Base-by-base conservation (phyloP, 306 rosid genomes). In the apple (Malus domestica) region DNA sequence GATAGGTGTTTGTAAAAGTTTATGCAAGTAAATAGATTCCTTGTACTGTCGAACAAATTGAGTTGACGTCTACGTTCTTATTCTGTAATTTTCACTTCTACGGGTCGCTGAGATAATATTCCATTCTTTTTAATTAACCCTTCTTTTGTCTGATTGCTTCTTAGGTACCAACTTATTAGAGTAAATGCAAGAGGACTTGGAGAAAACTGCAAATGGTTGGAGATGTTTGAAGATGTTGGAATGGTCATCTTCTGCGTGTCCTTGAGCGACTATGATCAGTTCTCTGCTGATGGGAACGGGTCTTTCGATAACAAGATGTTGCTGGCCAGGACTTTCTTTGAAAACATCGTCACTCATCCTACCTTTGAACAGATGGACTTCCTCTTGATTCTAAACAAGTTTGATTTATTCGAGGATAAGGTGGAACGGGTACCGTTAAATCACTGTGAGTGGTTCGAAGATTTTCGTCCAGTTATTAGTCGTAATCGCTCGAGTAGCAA, bases 171-270 rank as follows among this genome's bases (percentile, higher is more conserved):
- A 75, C 88, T 88, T 44, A 82, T 88, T 78, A 62, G 88, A 73
- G 87, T 85, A 35, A 85, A 82, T 38, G 86, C 85, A 15, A 81
- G 76, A 80, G 89, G 90, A 70, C 80, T 88, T 30, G 99, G 96
- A 69, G 99, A 96, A 87, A 92, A 92, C 86, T 96, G 93, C 86
- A 96, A 96, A 87, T 96, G 99, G 99, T 86, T 96, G 57, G 98
- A 92, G 87, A 96, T 96, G 99, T 92, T 96, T 82, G 99, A 96
- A 81, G 99, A 92, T 81, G 89, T 92, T 76, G 97, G 96, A 59
- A 89, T 92, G 86, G 93, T 90, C 77, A 86, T 89, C 54, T 92
- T 96, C 86, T 92, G 99, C 67, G 97, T 96, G 73, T 71, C 98
- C 54, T 85, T 96, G 84, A 85, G 93, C 54, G 98, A 92, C 88